Evolutionary conservation across 1,284 basidiomycete genomes (phyloP).

Genomic region (Cystobasidium pallidum): DNA sequence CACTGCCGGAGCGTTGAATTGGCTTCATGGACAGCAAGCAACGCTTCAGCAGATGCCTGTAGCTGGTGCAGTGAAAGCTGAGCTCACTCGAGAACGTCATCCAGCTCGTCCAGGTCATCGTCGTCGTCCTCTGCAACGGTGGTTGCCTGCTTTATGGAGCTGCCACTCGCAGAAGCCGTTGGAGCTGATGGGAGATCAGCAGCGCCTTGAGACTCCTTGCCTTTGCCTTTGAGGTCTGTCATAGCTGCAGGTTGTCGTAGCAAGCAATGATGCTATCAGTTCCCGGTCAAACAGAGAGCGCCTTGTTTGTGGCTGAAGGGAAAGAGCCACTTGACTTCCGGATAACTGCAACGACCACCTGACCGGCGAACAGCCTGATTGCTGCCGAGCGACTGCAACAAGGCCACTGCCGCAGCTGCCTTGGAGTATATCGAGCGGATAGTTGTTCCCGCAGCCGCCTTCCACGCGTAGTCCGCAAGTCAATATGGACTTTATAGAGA

Average conservation of each 20-base stretch:
- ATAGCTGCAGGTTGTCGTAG: slow-evolving; percentile 1
- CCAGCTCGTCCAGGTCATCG: slow-evolving; percentile 45
- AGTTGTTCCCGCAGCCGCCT: too few species aligned
- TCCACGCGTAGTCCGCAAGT: background rate
- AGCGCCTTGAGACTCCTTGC: slow-evolving; percentile 14
- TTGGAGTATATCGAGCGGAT: too few species aligned
- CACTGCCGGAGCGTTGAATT: slow-evolving; percentile 29
- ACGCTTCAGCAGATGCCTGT: background rate
- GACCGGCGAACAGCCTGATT: too few species aligned
- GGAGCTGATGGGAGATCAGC: slow-evolving; percentile 14
- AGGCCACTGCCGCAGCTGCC: too few species aligned
- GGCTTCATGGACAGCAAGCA: background rate
- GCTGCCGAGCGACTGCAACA: too few species aligned
- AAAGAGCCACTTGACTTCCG: background rate
- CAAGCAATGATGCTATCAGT: background rate
- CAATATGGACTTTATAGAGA: slow-evolving; percentile 51
- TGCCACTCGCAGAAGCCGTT: slow-evolving; percentile 38
- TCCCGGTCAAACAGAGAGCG: background rate
- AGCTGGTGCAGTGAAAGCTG: too few species aligned
- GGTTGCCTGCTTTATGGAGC: slow-evolving; percentile 16
- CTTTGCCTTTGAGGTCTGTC: slow-evolving; percentile 36
- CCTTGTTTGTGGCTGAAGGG: background rate
- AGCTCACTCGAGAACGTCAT: slow-evolving; percentile 43
- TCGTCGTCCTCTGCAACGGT: slow-evolving; percentile 39
- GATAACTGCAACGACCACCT: background rate